Conservation (phyloP, 192 early-diverging fungal genomes). For the Jimgerdemannia lactiflua region DNA sequence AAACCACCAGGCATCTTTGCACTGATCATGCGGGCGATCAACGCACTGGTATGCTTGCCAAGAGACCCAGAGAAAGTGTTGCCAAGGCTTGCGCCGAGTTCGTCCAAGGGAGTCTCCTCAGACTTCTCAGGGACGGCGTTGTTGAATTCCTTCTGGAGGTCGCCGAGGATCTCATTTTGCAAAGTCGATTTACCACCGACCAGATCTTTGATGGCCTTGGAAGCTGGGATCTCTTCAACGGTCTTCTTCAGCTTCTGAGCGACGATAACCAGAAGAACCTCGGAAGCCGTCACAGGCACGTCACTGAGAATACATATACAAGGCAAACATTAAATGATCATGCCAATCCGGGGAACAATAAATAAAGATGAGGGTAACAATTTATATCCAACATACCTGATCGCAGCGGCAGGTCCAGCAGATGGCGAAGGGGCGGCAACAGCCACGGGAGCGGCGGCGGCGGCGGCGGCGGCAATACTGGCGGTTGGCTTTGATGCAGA, state of each 20-base stretch:
- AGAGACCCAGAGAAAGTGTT: constrained; percentile 61
- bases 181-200: constrained; percentile 95
- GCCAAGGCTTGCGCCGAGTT: constrained; percentile 69
- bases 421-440: constrained; percentile 36
- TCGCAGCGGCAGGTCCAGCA: constrained; percentile 58
- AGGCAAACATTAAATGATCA: not conserved
- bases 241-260: constrained; percentile 91
- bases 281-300: constrained; percentile 76
- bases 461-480: constrained; percentile 36
- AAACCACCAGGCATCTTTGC: constrained; percentile 95
- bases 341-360: not conserved
- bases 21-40: constrained; percentile 78
- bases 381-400: constrained; percentile 19
- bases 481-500: constrained; percentile 44
- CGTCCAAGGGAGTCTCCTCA: constrained; percentile 85
- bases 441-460: constrained; percentile 54
- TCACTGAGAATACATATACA: constrained; percentile 44
- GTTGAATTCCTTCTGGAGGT: constrained; percentile 90
- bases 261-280: constrained; percentile 80
- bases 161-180: constrained; percentile 96
- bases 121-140: constrained; percentile 83
- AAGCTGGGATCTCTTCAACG: constrained; percentile 64
- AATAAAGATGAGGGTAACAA: not conserved
- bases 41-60: constrained; percentile 77
- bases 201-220: constrained; percentile 89